phyloP scores from a whole-genome alignment of 2,329 filamentous ascomycete species.

The Apiospora malaysiana region DNA sequence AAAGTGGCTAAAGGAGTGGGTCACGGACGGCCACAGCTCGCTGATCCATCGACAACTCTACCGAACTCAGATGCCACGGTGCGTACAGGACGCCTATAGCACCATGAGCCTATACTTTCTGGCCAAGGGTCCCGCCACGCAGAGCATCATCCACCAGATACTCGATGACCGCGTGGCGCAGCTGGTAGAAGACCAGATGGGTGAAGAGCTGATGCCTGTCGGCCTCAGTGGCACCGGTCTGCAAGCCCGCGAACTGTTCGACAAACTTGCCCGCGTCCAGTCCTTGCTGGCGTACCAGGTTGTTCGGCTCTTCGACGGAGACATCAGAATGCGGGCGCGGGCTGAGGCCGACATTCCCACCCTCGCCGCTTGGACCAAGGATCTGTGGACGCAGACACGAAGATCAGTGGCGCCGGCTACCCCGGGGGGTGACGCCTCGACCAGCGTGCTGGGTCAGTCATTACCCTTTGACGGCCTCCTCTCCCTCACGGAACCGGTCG shows the following conservation, averaged over 20 bases:
- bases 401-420: not conserved
- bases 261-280: slow-evolving; percentile 34
- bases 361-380: slow-evolving; percentile 33
- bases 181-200: slow-evolving; percentile 32
- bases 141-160: slow-evolving; percentile 28
- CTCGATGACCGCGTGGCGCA: slow-evolving; percentile 35
- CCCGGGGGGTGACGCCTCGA: not conserved
- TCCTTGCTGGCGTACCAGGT: slow-evolving; percentile 39
- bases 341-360: slow-evolving; percentile 40
- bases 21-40: slow-evolving; percentile 30
- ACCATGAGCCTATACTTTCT: slow-evolving; percentile 31
- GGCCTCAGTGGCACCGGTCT: slow-evolving; percentile 10
- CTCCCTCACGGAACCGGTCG: not conserved
- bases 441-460: not conserved
- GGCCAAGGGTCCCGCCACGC: not conserved
- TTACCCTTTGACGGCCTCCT: not conserved
- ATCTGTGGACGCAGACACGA: slow-evolving; percentile 28
- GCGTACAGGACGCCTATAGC: slow-evolving; percentile 36
- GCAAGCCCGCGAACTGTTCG: slow-evolving; percentile 26
- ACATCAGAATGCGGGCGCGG: slow-evolving; percentile 40
- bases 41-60: slow-evolving; percentile 35
- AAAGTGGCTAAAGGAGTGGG: slow-evolving; percentile 35
- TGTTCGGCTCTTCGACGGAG: slow-evolving; percentile 44
- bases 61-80: slow-evolving; percentile 33
- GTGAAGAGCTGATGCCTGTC: slow-evolving; percentile 25